Percentiles rank a stretch among this genome's conserved stretches.
Evolutionary conservation across 148 eudicot species (phyloP).

Genomic region (Dianthus caryophyllus): DNA sequence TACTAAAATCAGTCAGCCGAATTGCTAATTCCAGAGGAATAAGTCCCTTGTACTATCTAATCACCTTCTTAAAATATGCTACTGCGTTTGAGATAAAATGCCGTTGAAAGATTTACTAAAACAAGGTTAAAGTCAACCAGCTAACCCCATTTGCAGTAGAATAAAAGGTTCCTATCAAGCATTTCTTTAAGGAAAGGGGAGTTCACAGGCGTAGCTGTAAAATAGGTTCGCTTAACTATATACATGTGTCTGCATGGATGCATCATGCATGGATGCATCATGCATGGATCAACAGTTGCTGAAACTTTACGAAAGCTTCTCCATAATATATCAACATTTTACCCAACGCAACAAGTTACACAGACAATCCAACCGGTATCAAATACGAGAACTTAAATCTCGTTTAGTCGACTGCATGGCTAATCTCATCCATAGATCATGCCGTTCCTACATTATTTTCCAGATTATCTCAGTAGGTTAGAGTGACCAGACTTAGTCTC

Average conservation of each 20-base stretch:
- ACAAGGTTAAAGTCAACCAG: not conserved
- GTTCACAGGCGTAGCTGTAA: not conserved
- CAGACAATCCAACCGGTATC: not conserved
- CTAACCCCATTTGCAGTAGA: not conserved
- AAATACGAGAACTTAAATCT: not conserved
- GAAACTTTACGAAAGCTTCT: not conserved
- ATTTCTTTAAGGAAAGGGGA: not conserved
- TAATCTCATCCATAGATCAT: not conserved
- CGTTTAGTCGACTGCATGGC: not conserved
- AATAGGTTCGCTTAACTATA: not conserved
- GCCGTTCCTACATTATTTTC: not conserved
- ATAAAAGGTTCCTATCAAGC: not conserved
- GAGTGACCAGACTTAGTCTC: conserved; percentile 4
- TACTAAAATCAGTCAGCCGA: not conserved
- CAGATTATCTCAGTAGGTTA: not conserved
- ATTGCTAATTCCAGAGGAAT: not conserved
- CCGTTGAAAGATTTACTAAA: not conserved
- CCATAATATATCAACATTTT: not conserved
- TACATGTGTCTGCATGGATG: not conserved
- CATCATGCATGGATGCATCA: not conserved
- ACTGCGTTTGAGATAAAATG: not conserved
- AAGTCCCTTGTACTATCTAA: not conserved
- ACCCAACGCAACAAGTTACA: not conserved
- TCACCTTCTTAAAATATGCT: not conserved
- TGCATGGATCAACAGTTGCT: not conserved